A percentile compares a stretch with the other conserved stretches of the same genome.
phyloP scores from a whole-genome alignment of 306 rosid genomes.

The cucumber (Cucumis sativus) region Cucumber_9930_V3 NC_026655.2:27852001-27852500 shows the following conservation, averaged over 20 bases:
- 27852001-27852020: conserved; percentile 66
- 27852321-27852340: background rate
- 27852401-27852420: background rate
- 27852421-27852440: background rate
- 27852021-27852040: background rate
- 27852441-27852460: background rate
- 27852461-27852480: background rate
- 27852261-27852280: background rate
- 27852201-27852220: background rate
- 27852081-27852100: background rate
- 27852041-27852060: background rate
- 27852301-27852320: background rate
- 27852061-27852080: background rate
- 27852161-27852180: background rate
- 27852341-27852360: background rate
- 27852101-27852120: background rate
- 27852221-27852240: background rate
- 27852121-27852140: background rate
- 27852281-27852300: background rate
- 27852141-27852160: background rate
- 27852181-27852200: background rate
- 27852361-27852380: background rate
- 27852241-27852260: background rate
- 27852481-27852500: background rate
- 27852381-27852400: background rate